Evolutionary conservation across 192 early-diverging fungal genomes (phyloP).

Genomic region (Bifiguratus adelaidae): DNA sequence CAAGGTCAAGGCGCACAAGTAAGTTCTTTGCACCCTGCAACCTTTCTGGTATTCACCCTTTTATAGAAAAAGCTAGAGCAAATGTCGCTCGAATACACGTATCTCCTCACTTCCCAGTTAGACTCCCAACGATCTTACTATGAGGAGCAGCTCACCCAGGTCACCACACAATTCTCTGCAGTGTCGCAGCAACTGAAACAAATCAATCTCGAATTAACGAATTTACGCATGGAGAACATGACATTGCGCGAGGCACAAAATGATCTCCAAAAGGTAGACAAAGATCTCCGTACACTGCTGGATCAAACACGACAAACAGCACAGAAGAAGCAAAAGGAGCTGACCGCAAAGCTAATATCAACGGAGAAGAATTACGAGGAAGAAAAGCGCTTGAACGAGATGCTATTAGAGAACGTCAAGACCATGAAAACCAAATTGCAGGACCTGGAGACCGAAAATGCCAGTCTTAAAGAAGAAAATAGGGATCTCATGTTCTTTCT

Average conservation of each 20-base stretch:
- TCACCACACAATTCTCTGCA: slow-evolving; percentile 39
- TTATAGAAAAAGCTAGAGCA: slow-evolving; percentile 63
- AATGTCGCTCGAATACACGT: slow-evolving; percentile 71
- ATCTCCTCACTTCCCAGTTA: slow-evolving; percentile 74
- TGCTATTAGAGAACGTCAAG: neutral
- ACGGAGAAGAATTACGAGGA: slow-evolving; percentile 55
- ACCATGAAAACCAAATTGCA: slow-evolving; percentile 42
- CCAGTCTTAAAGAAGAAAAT: too few species aligned
- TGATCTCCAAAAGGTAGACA: slow-evolving; percentile 11
- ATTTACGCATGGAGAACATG: slow-evolving; percentile 7
- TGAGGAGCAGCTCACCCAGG: slow-evolving; percentile 50
- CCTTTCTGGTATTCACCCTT: slow-evolving; percentile 2
- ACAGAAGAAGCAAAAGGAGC: slow-evolving; percentile 45
- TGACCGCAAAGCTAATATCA: slow-evolving; percentile 37
- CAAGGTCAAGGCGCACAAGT: neutral
- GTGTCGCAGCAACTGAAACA: slow-evolving; percentile 18
- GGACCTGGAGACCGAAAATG: slow-evolving; percentile 80
- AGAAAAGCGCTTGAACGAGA: slow-evolving; percentile 33
- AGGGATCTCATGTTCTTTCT: slow-evolving; percentile 90
- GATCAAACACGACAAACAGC: slow-evolving; percentile 32
- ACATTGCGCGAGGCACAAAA: neutral
- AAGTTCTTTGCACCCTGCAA: neutral
- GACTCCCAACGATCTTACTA: slow-evolving; percentile 83
- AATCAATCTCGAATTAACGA: neutral
- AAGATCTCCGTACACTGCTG: too few species aligned